phyloP scores from a whole-genome alignment of 2,329 filamentous ascomycete genomes.

The Zalaria obscura region DNA sequence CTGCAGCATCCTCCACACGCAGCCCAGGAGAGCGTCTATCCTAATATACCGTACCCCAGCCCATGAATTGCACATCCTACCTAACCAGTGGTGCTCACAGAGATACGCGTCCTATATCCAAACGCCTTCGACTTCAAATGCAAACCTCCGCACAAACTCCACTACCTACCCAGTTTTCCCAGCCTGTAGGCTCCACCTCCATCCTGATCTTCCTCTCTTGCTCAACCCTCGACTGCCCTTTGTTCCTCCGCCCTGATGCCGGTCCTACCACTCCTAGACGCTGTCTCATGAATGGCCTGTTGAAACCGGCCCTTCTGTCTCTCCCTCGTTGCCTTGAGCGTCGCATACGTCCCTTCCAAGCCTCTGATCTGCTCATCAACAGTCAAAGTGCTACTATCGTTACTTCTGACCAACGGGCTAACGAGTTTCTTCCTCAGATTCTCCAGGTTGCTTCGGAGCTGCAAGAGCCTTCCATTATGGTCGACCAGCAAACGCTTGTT shows the following conservation, averaged over 20 bases:
- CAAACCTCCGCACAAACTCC: too few relatives aligned
- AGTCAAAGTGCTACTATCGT: constrained; percentile 52
- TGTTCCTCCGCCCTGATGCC: too few relatives aligned
- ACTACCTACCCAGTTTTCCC: too few relatives aligned
- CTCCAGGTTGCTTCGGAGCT: constrained; percentile 76
- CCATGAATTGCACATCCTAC: too few relatives aligned
- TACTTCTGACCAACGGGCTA: constrained; percentile 63
- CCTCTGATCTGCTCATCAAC: constrained; percentile 79
- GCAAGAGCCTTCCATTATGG: constrained; percentile 72
- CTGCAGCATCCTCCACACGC: too few relatives aligned
- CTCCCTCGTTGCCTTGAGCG: constrained; percentile 61
- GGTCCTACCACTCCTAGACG: constrained; percentile 3
- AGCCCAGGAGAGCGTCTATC: too few relatives aligned
- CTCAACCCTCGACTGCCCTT: too few relatives aligned
- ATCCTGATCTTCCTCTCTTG: constrained; percentile 1
- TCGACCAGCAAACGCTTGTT: constrained; percentile 80
- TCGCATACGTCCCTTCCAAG: constrained; percentile 63
- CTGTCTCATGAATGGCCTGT: constrained; percentile 58
- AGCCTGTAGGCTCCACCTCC: background rate
- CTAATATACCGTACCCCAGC: too few relatives aligned
- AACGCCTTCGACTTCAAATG: too few relatives aligned
- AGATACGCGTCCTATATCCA: too few relatives aligned
- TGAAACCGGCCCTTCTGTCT: constrained; percentile 72
- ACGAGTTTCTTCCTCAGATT: constrained; percentile 71
- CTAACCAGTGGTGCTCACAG: too few relatives aligned